phyloP scores from a whole-genome alignment of 306 rosid species.

The Lathyrus tuberosus region DNA sequence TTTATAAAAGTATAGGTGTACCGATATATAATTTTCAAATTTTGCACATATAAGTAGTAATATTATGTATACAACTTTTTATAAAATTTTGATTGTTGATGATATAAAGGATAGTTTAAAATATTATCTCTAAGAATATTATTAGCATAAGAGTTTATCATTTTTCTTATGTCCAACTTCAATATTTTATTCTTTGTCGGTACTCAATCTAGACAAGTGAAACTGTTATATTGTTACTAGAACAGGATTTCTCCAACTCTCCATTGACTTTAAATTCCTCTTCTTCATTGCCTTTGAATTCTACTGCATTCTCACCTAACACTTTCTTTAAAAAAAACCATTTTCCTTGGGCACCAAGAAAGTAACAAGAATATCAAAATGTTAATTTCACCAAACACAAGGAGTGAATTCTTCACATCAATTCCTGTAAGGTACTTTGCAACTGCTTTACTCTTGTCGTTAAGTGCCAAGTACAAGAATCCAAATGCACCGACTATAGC shows the following conservation, averaged over 20 bases:
- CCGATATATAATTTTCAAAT: conserved; percentile 1
- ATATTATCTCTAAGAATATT: neutral
- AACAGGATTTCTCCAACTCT: conserved; percentile 39
- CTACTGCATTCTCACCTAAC: conserved; percentile 85
- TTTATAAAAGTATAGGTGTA: conserved; percentile 1
- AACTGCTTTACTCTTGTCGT: conserved; percentile 62
- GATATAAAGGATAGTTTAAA: conserved; percentile 9
- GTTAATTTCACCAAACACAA: conserved; percentile 60
- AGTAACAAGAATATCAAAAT: conserved; percentile 60
- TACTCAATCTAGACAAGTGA: conserved; percentile 47
- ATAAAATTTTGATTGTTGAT: neutral
- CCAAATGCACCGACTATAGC: conserved; percentile 84
- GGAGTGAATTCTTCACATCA: conserved; percentile 65
- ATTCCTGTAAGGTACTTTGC: conserved; percentile 84
- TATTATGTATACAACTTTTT: no score
- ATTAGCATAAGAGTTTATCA: neutral
- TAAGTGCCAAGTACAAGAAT: conserved; percentile 81
- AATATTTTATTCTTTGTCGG: neutral
- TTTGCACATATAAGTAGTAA: neutral
- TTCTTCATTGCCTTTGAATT: no score
- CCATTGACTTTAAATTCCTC: conserved; percentile 39
- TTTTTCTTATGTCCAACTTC: neutral
- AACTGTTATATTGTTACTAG: conserved; percentile 48
- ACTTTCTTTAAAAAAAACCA: conserved; percentile 80
- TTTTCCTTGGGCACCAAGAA: conserved; percentile 83